Conservation (phyloP, 2,329 filamentous ascomycete genomes). For the Acarospora socialis region DNA sequence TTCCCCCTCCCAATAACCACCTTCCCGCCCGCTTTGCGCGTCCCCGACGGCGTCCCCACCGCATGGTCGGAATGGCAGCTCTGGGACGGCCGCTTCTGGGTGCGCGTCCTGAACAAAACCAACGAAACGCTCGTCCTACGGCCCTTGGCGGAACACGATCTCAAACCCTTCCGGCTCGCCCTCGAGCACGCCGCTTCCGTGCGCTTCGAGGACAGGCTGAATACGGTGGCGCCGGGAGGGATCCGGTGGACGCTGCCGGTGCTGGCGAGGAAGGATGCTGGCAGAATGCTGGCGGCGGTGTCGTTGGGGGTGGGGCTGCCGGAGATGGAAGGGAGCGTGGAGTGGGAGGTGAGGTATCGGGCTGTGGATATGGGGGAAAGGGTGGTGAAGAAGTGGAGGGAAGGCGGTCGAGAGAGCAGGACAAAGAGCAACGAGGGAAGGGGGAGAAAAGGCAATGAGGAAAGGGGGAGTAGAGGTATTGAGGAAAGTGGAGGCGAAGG, state of each 20-base stretch:
- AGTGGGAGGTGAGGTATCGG: constrained; percentile 26
- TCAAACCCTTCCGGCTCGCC: constrained; percentile 14
- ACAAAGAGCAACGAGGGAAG: no score
- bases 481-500: no score
- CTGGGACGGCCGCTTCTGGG: constrained; percentile 44
- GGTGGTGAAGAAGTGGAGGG: no score
- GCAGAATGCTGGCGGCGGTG: constrained; percentile 11
- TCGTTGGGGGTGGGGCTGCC: constrained; percentile 10
- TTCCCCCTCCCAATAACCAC: constrained; percentile 14
- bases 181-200: constrained; percentile 3
- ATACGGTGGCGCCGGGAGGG: constrained; percentile 21
- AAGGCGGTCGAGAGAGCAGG: no score
- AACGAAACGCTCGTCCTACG: constrained; percentile 25
- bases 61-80: constrained; percentile 28
- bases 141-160: constrained; percentile 22
- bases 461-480: no score
- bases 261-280: constrained; percentile 11
- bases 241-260: constrained; percentile 30
- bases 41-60: constrained; percentile 5
- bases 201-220: constrained; percentile 15
- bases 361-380: not conserved
- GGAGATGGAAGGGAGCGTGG: constrained; percentile 14
- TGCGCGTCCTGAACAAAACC: constrained; percentile 28
- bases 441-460: no score
- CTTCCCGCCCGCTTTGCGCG: constrained; percentile 13